Evolutionary conservation across 495 filamentous ascomycete genomes (phyloP), one percentile per base, ranked within the genome.

Genomic region (Hypomontagnella monticulosa): DNA sequence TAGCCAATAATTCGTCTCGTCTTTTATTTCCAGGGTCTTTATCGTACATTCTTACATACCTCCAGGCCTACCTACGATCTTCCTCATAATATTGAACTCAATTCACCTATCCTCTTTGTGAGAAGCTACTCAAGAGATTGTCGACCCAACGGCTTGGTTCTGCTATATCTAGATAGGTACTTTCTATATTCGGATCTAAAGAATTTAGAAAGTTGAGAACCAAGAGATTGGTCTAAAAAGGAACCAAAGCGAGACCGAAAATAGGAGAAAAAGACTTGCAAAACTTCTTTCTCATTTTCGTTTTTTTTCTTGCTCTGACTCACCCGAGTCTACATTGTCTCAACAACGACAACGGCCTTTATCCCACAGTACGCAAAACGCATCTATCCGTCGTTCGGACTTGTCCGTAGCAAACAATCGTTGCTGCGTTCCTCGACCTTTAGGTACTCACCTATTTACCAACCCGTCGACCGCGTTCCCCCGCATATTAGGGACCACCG

Each of bases 301-400:
- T 19, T 52, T 30, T 40, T 16, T 38, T 23, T 49, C 44, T 34
- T 56, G 18, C 34, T 41, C 65, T 68, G 65, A 68, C 65, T 68
- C 65, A 68, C 42, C 52, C 46, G 38, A 57, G 32, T n/a, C 16
- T 33, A 3, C 42, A 15, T 38, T 53, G 14, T 19, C 54, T 46
- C 12, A 27, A 48, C 23, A 14, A 36, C 15, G 12, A 42, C 34
- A 42, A 54, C 64, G 46, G 53, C 53, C 42, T 23, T 34, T 18
- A 47, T 27, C 57, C 14, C 27, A 43, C 49, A 55, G 23, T 27
- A 27, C 23, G 23, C 42, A 59, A 32, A 37, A 63, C 59, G 65
- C 59, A 63, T 41, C 60, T 68, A 68, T 63, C 65, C 65, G 65
- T 16, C 43, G 23, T 32, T 63, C 65, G 59, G 59, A 53, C 51